phyloP scores from a whole-genome alignment of 2,329 filamentous ascomycete genomes.

The Rhinocladiella mackenziei region DNA sequence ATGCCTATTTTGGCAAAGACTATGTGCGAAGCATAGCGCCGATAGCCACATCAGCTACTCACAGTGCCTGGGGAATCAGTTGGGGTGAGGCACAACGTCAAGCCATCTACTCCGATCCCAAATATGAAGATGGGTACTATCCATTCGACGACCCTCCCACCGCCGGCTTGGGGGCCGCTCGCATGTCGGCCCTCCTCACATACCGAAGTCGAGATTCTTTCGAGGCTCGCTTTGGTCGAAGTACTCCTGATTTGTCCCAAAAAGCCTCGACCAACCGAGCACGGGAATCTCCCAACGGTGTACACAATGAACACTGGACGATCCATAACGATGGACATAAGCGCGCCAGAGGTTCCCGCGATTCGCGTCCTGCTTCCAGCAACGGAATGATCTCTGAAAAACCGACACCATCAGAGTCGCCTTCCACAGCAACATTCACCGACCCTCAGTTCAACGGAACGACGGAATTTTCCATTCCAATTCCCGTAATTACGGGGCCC shows the following conservation, averaged over 20 bases:
- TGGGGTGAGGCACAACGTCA: slow-evolving; percentile 57
- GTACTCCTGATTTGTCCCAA: slow-evolving; percentile 79
- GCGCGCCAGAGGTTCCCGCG: slow-evolving; percentile 52
- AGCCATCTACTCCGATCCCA: slow-evolving; percentile 91
- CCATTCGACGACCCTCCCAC: slow-evolving; percentile 78
- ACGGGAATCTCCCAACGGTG: slow-evolving; percentile 51
- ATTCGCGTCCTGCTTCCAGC: slow-evolving; percentile 36
- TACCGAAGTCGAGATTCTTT: slow-evolving; percentile 97
- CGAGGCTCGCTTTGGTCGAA: slow-evolving; percentile 88
- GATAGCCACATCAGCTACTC: slow-evolving; percentile 54
- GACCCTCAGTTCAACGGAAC: slow-evolving; percentile 71
- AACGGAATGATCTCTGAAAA: slow-evolving; percentile 13
- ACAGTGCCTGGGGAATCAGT: slow-evolving; percentile 57
- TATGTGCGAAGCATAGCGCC: slow-evolving; percentile 53
- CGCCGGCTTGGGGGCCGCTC: slow-evolving; percentile 83
- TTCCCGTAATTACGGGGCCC: slow-evolving; percentile 32
- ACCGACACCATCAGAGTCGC: slow-evolving; percentile 21
- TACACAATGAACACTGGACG: slow-evolving; percentile 68
- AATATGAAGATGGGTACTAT: slow-evolving; percentile 98
- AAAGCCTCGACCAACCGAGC: slow-evolving; percentile 64
- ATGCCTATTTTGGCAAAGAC: slow-evolving; percentile 66
- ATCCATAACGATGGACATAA: slow-evolving; percentile 81
- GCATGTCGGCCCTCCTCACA: slow-evolving; percentile 93
- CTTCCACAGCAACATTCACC: slow-evolving; percentile 34
- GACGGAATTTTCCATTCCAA: slow-evolving; percentile 47